phyloP scores from a whole-genome alignment of 176 grass and related monocot genomes.

The Bromus sterilis region DNA sequence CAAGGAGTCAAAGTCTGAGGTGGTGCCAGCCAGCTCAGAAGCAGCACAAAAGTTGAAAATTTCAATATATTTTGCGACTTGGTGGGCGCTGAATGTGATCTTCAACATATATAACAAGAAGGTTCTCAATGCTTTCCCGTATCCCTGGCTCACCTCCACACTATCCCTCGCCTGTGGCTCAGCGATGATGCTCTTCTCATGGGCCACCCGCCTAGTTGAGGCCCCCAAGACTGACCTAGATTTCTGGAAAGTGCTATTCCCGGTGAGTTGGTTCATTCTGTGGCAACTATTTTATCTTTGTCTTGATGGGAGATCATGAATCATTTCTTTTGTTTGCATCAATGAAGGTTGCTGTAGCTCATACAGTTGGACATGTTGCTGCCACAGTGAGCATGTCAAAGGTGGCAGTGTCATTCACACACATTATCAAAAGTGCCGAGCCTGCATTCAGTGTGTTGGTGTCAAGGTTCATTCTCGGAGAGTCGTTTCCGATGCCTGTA shows the following conservation, averaged over 20 bases:
- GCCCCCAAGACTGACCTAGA: conserved; percentile 67
- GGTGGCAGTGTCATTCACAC: conserved; percentile 94
- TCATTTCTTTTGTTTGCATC: conserved; percentile 4
- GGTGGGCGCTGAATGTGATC: conserved; percentile 97
- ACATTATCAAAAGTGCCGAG: conserved; percentile 95
- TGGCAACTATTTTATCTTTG: not conserved
- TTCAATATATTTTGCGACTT: conserved; percentile 81
- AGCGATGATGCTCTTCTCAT: conserved; percentile 84
- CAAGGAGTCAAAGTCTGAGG: conserved; percentile 37
- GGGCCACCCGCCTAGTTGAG: conserved; percentile 67
- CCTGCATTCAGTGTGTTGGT: conserved; percentile 95
- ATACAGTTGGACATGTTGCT: conserved; percentile 90
- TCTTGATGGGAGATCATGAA: conserved; percentile 16
- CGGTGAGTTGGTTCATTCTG: conserved; percentile 40
- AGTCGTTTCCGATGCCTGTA: conserved; percentile 66
- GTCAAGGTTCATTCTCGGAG: conserved; percentile 71
- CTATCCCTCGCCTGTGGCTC: conserved; percentile 68
- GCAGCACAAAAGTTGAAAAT: conserved; percentile 65
- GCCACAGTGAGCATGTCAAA: conserved; percentile 96
- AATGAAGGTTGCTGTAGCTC: conserved; percentile 77
- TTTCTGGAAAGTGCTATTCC: conserved; percentile 87
- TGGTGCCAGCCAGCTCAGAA: conserved; percentile 19
- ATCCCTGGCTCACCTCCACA: conserved; percentile 90
- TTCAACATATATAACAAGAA: conserved; percentile 99
- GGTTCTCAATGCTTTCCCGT: conserved; percentile 90